Evolutionary conservation across 2,329 filamentous ascomycete species (phyloP).

Genomic region (Tolypocladium sp.): DNA sequence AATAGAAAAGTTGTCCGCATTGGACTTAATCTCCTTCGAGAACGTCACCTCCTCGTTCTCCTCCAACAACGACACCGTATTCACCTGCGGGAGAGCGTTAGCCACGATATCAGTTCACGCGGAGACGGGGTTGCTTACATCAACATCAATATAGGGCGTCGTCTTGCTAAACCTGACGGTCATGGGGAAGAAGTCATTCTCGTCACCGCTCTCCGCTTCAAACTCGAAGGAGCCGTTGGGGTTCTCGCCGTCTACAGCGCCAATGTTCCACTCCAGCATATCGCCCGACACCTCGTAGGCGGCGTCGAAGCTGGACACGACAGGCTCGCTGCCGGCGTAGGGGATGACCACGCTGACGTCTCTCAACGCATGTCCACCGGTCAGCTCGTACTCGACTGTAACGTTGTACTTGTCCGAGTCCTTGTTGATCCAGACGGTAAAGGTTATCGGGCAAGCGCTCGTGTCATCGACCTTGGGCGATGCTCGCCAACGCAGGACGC

Average conservation of each 20-base stretch:
- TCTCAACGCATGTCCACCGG: conserved; percentile 65
- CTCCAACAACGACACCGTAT: conserved; percentile 60
- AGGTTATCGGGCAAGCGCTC: conserved; percentile 80
- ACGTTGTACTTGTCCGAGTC: conserved; percentile 76
- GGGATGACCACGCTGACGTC: conserved; percentile 87
- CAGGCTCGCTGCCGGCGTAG: conserved; percentile 74
- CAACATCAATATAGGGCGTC: conserved; percentile 81
- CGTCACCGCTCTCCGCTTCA: conserved; percentile 77
- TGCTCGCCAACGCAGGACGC: conserved; percentile 86
- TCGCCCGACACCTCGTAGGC: conserved; percentile 91
- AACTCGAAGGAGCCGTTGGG: conserved; percentile 87
- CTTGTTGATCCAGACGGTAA: conserved; percentile 96
- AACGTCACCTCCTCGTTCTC: conserved; percentile 73
- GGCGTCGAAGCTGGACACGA: conserved; percentile 87
- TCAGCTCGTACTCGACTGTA: conserved; percentile 92
- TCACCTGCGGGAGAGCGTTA: conserved; percentile 39
- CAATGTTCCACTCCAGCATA: conserved; percentile 88
- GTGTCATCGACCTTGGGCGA: conserved; percentile 72
- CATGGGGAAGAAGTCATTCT: conserved; percentile 98
- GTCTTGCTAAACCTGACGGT: conserved; percentile 79
- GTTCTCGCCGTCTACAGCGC: conserved; percentile 74
- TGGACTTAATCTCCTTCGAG: conserved; percentile 71
- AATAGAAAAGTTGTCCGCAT: conserved; percentile 68
- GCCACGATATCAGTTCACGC: conserved; percentile 4
- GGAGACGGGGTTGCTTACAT: conserved; percentile 53